phyloP scores from a whole-genome alignment of 164 flowering plant genomes.

The Dillenia suffruticosa region DNA sequence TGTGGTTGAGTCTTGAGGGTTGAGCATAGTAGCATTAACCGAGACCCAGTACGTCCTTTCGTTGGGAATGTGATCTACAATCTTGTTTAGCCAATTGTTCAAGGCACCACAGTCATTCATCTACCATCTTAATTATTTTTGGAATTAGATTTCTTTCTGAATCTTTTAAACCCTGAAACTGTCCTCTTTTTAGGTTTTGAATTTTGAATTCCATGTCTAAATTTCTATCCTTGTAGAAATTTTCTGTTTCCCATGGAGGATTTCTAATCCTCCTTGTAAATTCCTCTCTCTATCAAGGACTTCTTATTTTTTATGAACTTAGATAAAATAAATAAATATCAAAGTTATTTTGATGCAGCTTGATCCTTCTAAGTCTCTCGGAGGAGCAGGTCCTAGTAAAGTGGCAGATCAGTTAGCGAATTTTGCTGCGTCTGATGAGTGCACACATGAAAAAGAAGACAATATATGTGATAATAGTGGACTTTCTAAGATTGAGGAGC shows the following conservation, averaged over 20 bases:
- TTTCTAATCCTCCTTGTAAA: background rate
- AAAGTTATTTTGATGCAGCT: conserved; percentile 30
- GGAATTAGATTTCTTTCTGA: background rate
- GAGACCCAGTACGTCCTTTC: too few relatives aligned
- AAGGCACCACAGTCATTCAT: background rate
- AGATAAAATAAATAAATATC: background rate
- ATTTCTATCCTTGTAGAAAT: background rate
- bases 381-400: conserved; percentile 21
- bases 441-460: conserved; percentile 13
- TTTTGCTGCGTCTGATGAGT: conserved; percentile 16
- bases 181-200: background rate
- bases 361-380: conserved; percentile 18
- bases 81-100: too few relatives aligned
- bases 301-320: background rate
- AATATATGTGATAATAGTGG: conserved; percentile 20
- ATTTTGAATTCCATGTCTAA: background rate
- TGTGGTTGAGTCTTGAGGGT: too few relatives aligned
- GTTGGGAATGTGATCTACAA: too few relatives aligned
- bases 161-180: background rate
- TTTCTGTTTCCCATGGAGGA: background rate
- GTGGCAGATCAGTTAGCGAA: conserved; percentile 12
- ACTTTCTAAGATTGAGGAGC: conserved; percentile 59
- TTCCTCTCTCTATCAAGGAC: background rate
- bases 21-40: too few relatives aligned
- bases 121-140: background rate